Percentiles rank a stretch among this genome's conserved stretches.
Conservation (phyloP, 1,284 basidiomycete genomes). For the Ceratobasidium sp. region DNA sequence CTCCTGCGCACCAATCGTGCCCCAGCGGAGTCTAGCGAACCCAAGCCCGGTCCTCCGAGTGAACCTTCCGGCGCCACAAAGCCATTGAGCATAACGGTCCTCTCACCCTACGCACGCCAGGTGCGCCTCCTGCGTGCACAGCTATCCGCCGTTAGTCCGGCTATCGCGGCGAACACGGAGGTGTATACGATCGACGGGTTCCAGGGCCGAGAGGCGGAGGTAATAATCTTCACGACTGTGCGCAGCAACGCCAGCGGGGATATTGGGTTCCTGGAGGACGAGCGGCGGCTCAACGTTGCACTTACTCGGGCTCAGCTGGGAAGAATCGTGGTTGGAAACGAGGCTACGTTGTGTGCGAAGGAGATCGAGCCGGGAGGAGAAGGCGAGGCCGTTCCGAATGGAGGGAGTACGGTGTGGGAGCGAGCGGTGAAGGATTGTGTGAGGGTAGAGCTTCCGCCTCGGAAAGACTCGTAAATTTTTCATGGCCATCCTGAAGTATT, state of each 20-base stretch:
- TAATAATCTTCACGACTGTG: slow-evolving; percentile 77
- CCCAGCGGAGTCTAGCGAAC: slow-evolving; percentile 15
- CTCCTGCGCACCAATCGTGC: slow-evolving; percentile 54
- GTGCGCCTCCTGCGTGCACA: slow-evolving; percentile 50
- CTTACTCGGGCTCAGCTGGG: slow-evolving; percentile 74
- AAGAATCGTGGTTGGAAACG: slow-evolving; percentile 73
- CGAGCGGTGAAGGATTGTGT: slow-evolving; percentile 26
- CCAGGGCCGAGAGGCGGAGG: slow-evolving; percentile 78
- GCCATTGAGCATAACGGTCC: slow-evolving; percentile 60
- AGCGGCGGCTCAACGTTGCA: slow-evolving; percentile 74
- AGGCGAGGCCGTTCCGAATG: neutral
- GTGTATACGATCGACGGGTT: slow-evolving; percentile 77
- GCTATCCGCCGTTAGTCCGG: slow-evolving; percentile 55
- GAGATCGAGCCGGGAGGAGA: neutral
- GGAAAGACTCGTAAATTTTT: too few species aligned
- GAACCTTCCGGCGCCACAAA: slow-evolving; percentile 23
- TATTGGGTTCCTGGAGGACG: slow-evolving; percentile 78
- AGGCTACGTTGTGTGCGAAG: slow-evolving; percentile 59
- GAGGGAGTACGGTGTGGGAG: slow-evolving; percentile 4
- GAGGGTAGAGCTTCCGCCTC: slow-evolving; percentile 17
- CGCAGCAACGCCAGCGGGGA: slow-evolving; percentile 67
- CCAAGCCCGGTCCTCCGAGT: slow-evolving; percentile 11
- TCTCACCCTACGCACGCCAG: slow-evolving; percentile 70
- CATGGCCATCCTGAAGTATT: too few species aligned
- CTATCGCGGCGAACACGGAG: slow-evolving; percentile 58